Evolutionary conservation across 2,329 filamentous ascomycete species (phyloP).

Genomic region (Berkeleyomyces basicola): DNA sequence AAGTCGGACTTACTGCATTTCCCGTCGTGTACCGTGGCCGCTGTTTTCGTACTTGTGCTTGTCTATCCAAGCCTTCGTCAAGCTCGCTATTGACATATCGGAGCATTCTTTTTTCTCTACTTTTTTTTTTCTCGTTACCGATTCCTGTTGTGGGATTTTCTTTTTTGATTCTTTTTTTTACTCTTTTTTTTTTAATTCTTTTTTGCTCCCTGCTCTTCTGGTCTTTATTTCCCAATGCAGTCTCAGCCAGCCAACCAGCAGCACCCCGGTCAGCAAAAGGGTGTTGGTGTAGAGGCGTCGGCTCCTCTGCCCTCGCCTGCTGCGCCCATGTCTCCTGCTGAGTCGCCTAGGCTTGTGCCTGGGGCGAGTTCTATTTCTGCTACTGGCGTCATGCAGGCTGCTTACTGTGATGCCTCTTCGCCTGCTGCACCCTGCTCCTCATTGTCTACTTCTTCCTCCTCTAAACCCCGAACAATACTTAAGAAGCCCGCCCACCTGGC

Average conservation of each 20-base stretch:
- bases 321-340: neutral
- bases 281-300: neutral
- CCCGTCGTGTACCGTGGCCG: neutral
- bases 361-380: conserved; percentile 7
- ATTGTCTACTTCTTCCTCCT: neutral
- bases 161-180: neutral
- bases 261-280: conserved; percentile 5
- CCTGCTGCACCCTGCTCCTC: conserved; percentile 1
- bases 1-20: neutral
- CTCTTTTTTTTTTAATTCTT: neutral
- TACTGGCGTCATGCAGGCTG: conserved; percentile 6
- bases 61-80: neutral
- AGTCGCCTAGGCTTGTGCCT: conserved; percentile 1
- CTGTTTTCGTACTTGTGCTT: neutral
- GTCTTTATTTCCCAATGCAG: conserved; percentile 2
- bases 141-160: neutral
- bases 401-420: neutral
- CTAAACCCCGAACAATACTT: neutral
- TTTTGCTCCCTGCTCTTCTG: neutral
- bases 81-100: neutral
- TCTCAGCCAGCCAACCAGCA: conserved; percentile 5
- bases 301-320: neutral
- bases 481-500: neutral
- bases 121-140: neutral
- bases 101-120: neutral